Conservation (phyloP, 2,329 filamentous ascomycete genomes). For the Microthyrium microscopicum region DNA sequence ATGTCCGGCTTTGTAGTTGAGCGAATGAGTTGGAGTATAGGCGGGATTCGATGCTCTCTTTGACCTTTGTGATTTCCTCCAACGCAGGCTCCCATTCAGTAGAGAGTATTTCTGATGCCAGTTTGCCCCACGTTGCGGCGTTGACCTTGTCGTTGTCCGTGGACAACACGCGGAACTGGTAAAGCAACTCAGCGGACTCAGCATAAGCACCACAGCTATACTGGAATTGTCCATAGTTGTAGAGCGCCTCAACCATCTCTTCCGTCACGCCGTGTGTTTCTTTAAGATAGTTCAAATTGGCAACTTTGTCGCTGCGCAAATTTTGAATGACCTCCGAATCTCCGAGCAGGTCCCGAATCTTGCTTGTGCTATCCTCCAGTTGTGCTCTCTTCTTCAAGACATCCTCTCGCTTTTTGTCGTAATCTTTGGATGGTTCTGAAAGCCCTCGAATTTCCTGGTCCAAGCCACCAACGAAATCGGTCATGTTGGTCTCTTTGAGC, state of each 20-base stretch:
- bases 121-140: conserved; percentile 92
- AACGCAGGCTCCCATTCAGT: conserved; percentile 84
- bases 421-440: conserved; percentile 65
- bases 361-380: conserved; percentile 73
- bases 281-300: conserved; percentile 96
- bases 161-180: conserved; percentile 94
- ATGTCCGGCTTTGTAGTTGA: conserved; percentile 90
- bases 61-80: conserved; percentile 46
- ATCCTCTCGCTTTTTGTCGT: conserved; percentile 74
- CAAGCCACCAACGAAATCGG: conserved; percentile 84
- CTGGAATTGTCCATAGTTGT: conserved; percentile 92
- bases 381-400: conserved; percentile 69
- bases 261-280: conserved; percentile 87
- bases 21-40: conserved; percentile 92
- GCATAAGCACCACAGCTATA: conserved; percentile 94
- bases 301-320: conserved; percentile 89
- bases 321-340: conserved; percentile 83
- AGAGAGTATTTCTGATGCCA: conserved; percentile 87
- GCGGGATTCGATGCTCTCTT: conserved; percentile 73
- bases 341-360: conserved; percentile 72
- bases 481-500: conserved; percentile 97
- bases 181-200: conserved; percentile 79
- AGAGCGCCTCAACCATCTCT: conserved; percentile 91
- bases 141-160: conserved; percentile 97
- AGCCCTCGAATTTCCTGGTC: conserved; percentile 79